Conservation (phyloP, 306 rosid species). For the Glycine tomentella region DNA sequence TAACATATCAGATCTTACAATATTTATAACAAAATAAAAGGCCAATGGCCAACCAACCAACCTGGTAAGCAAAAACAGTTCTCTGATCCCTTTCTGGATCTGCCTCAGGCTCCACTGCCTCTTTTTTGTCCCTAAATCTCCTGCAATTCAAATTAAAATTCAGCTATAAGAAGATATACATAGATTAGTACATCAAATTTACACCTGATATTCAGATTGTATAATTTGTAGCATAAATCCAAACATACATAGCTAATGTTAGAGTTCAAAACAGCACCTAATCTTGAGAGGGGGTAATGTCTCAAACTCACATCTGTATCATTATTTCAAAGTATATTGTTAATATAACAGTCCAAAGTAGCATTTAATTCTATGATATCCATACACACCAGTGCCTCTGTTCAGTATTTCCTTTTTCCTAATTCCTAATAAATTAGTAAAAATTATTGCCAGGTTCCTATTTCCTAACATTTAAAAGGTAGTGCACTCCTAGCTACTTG, state of each 20-base stretch:
- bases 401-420: not conserved
- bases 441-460: slow-evolving; percentile 26
- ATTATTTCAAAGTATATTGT: slow-evolving; percentile 39
- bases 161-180: slow-evolving; percentile 9
- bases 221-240: slow-evolving; percentile 10
- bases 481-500: too few species aligned
- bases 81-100: slow-evolving; percentile 99
- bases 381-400: slow-evolving; percentile 6
- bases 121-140: slow-evolving; percentile 92
- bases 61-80: slow-evolving; percentile 99
- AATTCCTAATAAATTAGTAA: not conserved
- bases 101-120: slow-evolving; percentile 91
- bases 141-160: slow-evolving; percentile 56
- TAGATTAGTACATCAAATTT: slow-evolving; percentile 9
- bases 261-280: slow-evolving; percentile 25
- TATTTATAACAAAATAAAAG: not conserved
- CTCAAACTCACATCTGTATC: slow-evolving; percentile 18
- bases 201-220: slow-evolving; percentile 26
- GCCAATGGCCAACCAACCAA: slow-evolving; percentile 34
- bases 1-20: too few species aligned
- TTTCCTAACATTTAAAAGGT: too few species aligned
- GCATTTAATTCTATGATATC: slow-evolving; percentile 14
- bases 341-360: slow-evolving; percentile 8
- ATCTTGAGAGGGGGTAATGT: slow-evolving; percentile 27
- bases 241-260: slow-evolving; percentile 5